These are phyloP conservation scores for Friedmanniomyces simplex DNA, from an alignment of 495 filamentous ascomycete species.

Conservation along the genomic window DNA sequence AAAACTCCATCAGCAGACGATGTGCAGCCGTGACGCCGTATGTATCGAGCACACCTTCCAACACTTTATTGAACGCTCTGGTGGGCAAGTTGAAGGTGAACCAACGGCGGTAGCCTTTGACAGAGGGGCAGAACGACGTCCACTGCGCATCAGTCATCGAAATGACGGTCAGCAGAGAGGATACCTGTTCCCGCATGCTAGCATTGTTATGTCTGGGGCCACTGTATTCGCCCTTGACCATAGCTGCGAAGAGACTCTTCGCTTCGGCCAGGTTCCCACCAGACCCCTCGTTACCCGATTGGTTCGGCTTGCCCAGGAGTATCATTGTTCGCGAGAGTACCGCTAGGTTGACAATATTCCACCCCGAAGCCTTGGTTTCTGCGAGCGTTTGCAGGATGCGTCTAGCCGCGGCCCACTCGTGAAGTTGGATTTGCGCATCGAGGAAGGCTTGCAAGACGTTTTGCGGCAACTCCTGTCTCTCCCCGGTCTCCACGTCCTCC, in stretches of 20 bases:
- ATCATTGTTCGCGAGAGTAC: slow-evolving; percentile 22
- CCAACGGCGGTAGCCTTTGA: not conserved
- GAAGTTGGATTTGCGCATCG: slow-evolving; percentile 38
- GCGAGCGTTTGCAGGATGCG: slow-evolving; percentile 36
- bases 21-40: slow-evolving; percentile 36
- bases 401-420: slow-evolving; percentile 40
- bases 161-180: not conserved
- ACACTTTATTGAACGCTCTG: slow-evolving; percentile 38
- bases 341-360: slow-evolving; percentile 21
- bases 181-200: not conserved
- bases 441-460: slow-evolving; percentile 41
- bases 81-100: slow-evolving; percentile 1
- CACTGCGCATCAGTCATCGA: slow-evolving; percentile 1
- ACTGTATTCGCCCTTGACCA: not conserved
- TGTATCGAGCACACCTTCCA: slow-evolving; percentile 39
- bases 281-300: not conserved
- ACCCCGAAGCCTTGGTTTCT: slow-evolving; percentile 22
- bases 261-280: not conserved
- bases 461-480: slow-evolving; percentile 10
- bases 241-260: not conserved
- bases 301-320: not conserved
- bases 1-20: slow-evolving; percentile 37
- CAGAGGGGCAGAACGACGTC: slow-evolving; percentile 8
- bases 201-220: not conserved
- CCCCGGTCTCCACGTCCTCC: not conserved